These are phyloP conservation scores for Alliaria petiolata DNA, from an alignment of 345 rosid species.

Conservation along the genomic window DNA sequence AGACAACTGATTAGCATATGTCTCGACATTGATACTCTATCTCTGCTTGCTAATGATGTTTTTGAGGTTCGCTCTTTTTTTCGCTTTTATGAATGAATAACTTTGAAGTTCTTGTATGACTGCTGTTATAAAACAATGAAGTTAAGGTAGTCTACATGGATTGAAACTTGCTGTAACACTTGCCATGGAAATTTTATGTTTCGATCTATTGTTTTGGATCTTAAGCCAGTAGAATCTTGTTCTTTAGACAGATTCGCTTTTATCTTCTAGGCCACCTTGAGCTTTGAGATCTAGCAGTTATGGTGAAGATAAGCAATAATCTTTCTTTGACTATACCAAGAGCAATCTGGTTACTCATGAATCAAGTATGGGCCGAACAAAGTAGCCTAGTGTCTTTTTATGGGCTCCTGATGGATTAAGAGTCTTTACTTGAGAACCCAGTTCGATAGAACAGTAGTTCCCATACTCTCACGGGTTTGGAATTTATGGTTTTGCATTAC, in stretches of 20 bases:
- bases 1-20: conserved; percentile 52
- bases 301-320: background rate
- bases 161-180: conserved; percentile 21
- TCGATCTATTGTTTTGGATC: background rate
- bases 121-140: conserved; percentile 19
- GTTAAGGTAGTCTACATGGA: conserved; percentile 13
- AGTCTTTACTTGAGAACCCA: background rate
- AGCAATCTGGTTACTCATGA: background rate
- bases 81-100: conserved; percentile 25
- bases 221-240: background rate
- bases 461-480: background rate
- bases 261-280: background rate
- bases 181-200: background rate
- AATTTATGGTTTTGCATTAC: background rate
- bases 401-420: background rate
- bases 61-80: background rate
- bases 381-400: background rate
- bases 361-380: background rate
- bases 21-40: background rate
- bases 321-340: background rate
- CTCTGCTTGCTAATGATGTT: conserved; percentile 10
- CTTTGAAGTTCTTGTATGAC: conserved; percentile 25
- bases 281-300: background rate
- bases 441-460: background rate
- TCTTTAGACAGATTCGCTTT: background rate